These are phyloP conservation scores for Leccinum subtestaceum DNA, from an alignment of 768 basidiomycete genomes.

Conservation along the genomic window DNA sequence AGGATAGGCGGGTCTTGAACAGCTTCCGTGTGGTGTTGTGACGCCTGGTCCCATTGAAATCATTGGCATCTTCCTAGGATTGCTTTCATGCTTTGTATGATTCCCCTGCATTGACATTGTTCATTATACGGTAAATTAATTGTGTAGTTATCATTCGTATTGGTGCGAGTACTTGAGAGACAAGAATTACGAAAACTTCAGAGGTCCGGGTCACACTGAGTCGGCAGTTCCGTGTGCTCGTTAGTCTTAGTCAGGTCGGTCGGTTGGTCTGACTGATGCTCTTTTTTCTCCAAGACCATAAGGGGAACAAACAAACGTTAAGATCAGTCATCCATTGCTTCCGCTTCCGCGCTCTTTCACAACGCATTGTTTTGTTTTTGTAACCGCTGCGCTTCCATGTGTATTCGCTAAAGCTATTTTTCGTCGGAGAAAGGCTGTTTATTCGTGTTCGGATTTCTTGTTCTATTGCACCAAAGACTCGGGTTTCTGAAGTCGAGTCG, in stretches of 20 bases:
- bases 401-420: not conserved
- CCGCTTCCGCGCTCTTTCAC: not conserved
- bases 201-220: not conserved
- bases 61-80: not conserved
- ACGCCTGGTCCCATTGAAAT: conserved; percentile 9
- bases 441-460: not conserved
- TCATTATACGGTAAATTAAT: conserved; percentile 3
- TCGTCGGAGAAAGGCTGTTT: not conserved
- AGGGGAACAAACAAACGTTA: not conserved
- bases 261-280: not conserved
- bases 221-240: not conserved
- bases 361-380: not conserved
- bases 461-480: not conserved
- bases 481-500: not conserved
- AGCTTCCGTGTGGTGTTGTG: conserved; percentile 54
- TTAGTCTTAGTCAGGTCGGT: not conserved
- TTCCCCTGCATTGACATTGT: conserved; percentile 3
- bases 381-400: not conserved
- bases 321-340: not conserved
- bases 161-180: not conserved
- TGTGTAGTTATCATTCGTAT: not conserved
- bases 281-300: not conserved
- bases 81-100: not conserved
- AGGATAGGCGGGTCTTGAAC: conserved; percentile 57
- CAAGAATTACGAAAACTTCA: not conserved